Conservation (phyloP, 2,329 filamentous ascomycete genomes). For the Neonectria ditissima region DNA sequence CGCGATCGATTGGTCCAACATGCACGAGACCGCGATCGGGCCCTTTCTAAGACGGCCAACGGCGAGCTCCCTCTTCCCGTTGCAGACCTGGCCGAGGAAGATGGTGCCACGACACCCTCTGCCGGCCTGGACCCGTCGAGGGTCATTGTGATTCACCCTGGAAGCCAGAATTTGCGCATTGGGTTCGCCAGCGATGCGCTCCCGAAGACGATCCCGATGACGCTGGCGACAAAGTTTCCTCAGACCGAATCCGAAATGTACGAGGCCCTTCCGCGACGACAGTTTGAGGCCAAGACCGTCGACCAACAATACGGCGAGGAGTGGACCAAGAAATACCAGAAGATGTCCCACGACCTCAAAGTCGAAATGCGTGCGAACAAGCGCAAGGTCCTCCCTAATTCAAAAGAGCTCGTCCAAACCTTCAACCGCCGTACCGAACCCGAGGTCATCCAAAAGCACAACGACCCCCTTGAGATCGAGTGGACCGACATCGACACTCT, state of each 20-base stretch:
- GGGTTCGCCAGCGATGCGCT: slow-evolving; percentile 96
- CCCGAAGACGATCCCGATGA: slow-evolving; percentile 94
- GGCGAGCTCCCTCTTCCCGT: slow-evolving; percentile 72
- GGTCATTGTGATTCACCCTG: slow-evolving; percentile 93
- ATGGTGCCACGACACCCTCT: slow-evolving; percentile 65
- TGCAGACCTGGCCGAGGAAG: slow-evolving; percentile 69
- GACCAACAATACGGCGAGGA: slow-evolving; percentile 93
- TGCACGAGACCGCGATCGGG: slow-evolving; percentile 88
- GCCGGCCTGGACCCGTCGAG: slow-evolving; percentile 82
- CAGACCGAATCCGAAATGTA: slow-evolving; percentile 87
- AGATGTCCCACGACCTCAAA: slow-evolving; percentile 89
- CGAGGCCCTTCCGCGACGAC: slow-evolving; percentile 80
- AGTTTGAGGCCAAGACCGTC: slow-evolving; percentile 68
- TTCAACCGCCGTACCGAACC: slow-evolving; percentile 88
- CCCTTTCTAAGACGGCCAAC: slow-evolving; percentile 79
- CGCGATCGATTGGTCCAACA: slow-evolving; percentile 85
- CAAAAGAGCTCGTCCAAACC: slow-evolving; percentile 93
- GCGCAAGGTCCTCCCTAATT: slow-evolving; percentile 95
- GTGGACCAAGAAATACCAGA: slow-evolving; percentile 78
- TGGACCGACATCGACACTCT: slow-evolving; percentile 86
- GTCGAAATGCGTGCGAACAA: slow-evolving; percentile 93
- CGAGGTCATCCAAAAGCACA: slow-evolving; percentile 92
- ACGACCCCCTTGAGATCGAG: slow-evolving; percentile 91
- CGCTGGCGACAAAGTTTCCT: slow-evolving; percentile 82
- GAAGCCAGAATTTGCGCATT: slow-evolving; percentile 94